Conservation (phyloP, 768 basidiomycete species). For the Hortiboletus flavorubellus region DNA sequence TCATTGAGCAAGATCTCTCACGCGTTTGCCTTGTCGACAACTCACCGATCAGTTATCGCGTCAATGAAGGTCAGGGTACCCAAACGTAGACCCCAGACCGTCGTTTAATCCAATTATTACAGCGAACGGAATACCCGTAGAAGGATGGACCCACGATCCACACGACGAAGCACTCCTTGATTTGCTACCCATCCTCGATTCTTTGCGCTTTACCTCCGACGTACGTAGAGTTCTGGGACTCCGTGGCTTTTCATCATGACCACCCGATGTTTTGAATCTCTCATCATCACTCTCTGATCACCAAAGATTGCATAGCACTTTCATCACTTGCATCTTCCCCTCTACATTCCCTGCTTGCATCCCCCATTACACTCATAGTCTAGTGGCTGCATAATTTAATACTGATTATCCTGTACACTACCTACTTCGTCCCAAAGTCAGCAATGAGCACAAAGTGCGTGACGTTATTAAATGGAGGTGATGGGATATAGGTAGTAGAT, state of each 20-base stretch:
- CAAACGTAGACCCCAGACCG: background rate
- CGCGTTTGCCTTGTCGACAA: slow-evolving; percentile 95
- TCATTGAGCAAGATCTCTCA: slow-evolving; percentile 88
- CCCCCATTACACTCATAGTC: slow-evolving; percentile 24
- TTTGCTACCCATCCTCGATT: slow-evolving; percentile 92
- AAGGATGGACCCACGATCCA: slow-evolving; percentile 98
- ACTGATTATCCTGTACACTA: slow-evolving; percentile 37
- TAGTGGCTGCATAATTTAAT: slow-evolving; percentile 37
- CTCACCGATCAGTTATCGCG: slow-evolving; percentile 86
- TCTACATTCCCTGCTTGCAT: slow-evolving; percentile 25
- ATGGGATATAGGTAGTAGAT: slow-evolving; percentile 36
- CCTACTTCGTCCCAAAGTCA: slow-evolving; percentile 22
- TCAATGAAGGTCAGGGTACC: slow-evolving; percentile 76
- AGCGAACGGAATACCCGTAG: slow-evolving; percentile 99
- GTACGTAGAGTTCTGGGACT: slow-evolving; percentile 89
- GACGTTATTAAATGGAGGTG: slow-evolving; percentile 28
- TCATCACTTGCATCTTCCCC: slow-evolving; percentile 22
- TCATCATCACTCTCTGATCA: slow-evolving; percentile 2
- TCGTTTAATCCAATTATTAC: slow-evolving; percentile 6
- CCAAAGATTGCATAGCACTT: slow-evolving; percentile 22
- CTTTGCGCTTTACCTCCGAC: slow-evolving; percentile 92
- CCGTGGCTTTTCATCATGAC: slow-evolving; percentile 45
- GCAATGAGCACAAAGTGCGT: slow-evolving; percentile 19
- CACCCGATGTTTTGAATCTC: slow-evolving; percentile 3
- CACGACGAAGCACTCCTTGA: slow-evolving; percentile 95